phyloP scores from a whole-genome alignment of 805 yeast species.

The Candida wancherniae region DNA sequence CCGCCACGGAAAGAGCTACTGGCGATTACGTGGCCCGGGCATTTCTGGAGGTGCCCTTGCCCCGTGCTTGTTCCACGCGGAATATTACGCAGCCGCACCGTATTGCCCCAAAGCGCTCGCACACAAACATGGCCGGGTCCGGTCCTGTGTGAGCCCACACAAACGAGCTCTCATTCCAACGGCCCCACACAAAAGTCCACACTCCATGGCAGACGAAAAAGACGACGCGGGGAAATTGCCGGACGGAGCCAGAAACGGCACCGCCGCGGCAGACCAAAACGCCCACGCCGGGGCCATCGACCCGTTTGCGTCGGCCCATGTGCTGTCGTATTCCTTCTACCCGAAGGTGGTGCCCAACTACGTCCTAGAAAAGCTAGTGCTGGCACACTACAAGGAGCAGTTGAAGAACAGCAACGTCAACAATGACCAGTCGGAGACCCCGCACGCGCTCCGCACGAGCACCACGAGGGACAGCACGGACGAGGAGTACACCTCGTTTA shows the following conservation, averaged over 20 bases:
- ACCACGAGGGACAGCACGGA: constrained; percentile 18
- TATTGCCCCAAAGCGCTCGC: too few relatives aligned
- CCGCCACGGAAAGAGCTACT: too few relatives aligned
- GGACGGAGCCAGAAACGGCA: constrained; percentile 3
- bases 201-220: background rate
- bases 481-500: constrained; percentile 31
- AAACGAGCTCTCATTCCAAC: too few relatives aligned
- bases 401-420: constrained; percentile 28
- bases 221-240: constrained; percentile 1
- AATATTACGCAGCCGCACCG: too few relatives aligned
- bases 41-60: too few relatives aligned
- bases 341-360: constrained; percentile 54
- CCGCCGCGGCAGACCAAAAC: constrained; percentile 6
- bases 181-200: background rate
- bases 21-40: too few relatives aligned
- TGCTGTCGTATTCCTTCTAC: constrained; percentile 30
- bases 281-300: constrained; percentile 14
- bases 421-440: constrained; percentile 11
- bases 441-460: constrained; percentile 7
- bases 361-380: constrained; percentile 52
- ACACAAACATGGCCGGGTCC: too few relatives aligned
- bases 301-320: constrained; percentile 25
- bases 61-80: too few relatives aligned
- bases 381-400: constrained; percentile 38
- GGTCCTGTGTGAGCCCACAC: too few relatives aligned